Evolutionary conservation across 768 basidiomycete species (phyloP).

Genomic region (Leccinellum albellum): DNA sequence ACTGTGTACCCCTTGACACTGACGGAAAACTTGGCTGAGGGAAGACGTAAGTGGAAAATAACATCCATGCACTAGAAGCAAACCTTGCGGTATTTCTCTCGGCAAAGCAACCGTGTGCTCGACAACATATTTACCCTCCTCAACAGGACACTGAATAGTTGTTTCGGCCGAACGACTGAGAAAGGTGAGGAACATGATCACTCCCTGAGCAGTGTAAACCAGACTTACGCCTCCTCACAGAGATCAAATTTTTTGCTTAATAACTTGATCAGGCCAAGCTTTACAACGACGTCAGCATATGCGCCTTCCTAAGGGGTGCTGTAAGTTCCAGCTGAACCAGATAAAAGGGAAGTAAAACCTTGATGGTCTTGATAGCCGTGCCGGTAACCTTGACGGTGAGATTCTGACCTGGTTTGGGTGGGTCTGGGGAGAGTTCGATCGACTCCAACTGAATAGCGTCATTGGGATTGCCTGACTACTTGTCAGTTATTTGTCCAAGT

Average conservation of each 20-base stretch:
- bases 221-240: slow-evolving; percentile 89
- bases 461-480: slow-evolving; percentile 37
- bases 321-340: slow-evolving; percentile 9
- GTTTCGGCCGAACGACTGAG: slow-evolving; percentile 70
- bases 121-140: slow-evolving; percentile 66
- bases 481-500: slow-evolving; percentile 1
- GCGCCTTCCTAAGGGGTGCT: slow-evolving; percentile 72
- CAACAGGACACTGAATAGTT: slow-evolving; percentile 79
- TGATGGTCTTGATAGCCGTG: slow-evolving; percentile 50
- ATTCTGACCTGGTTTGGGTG: slow-evolving; percentile 82
- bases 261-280: slow-evolving; percentile 92
- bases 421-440: slow-evolving; percentile 79
- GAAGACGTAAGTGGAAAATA: slow-evolving; percentile 2
- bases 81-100: slow-evolving; percentile 84
- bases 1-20: slow-evolving; percentile 64
- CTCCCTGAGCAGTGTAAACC: background rate
- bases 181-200: slow-evolving; percentile 1
- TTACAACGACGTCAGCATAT: slow-evolving; percentile 84
- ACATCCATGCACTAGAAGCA: slow-evolving; percentile 9
- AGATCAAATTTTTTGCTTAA: slow-evolving; percentile 80
- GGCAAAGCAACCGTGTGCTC: slow-evolving; percentile 83
- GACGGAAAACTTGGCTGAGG: slow-evolving; percentile 79
- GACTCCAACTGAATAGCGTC: slow-evolving; percentile 62
- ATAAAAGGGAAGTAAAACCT: slow-evolving; percentile 43
- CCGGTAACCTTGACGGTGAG: slow-evolving; percentile 83